A percentile compares a stretch with the other conserved stretches of the same genome.
phyloP scores from a whole-genome alignment of 2,329 filamentous ascomycete genomes.

The Daldinia sp. region DNA sequence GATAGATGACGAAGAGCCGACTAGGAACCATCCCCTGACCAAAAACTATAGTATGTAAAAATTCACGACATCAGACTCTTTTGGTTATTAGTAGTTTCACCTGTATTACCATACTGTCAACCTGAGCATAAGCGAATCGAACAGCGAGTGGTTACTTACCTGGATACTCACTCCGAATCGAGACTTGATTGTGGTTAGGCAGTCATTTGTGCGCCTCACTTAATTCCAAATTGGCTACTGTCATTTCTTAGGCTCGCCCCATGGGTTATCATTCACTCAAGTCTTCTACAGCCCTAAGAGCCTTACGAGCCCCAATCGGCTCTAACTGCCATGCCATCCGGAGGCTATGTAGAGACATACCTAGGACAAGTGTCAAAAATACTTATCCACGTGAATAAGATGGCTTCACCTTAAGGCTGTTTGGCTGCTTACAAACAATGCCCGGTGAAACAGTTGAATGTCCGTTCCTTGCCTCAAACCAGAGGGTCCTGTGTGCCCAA shows the following conservation, averaged over 20 bases:
- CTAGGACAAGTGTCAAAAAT: slow-evolving; percentile 17
- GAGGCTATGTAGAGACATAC: slow-evolving; percentile 28
- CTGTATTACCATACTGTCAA: slow-evolving; percentile 10
- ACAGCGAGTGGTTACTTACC: neutral
- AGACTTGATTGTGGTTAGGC: neutral
- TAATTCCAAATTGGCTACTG: slow-evolving; percentile 8
- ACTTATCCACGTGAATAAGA: neutral
- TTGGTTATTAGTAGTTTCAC: slow-evolving; percentile 2
- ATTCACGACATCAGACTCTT: slow-evolving; percentile 5
- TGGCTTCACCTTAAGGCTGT: slow-evolving; percentile 10
- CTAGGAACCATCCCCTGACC: neutral
- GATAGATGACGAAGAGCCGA: neutral
- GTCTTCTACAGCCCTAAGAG: slow-evolving; percentile 17
- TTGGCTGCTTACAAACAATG: slow-evolving; percentile 16
- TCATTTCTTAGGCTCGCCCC: neutral
- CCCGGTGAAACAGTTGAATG: slow-evolving; percentile 15
- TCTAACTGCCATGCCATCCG: slow-evolving; percentile 9
- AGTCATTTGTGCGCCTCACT: slow-evolving; percentile 15
- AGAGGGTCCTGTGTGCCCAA: slow-evolving; percentile 9
- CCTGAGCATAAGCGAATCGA: neutral
- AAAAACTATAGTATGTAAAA: neutral
- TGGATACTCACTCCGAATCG: neutral
- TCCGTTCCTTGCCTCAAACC: slow-evolving; percentile 7
- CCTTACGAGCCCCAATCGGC: slow-evolving; percentile 3
- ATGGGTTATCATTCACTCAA: slow-evolving; percentile 11